These are phyloP conservation scores for Fraxinus baroniana DNA, from an alignment of 305 asterid genomes.

Conservation along the genomic window DNA sequence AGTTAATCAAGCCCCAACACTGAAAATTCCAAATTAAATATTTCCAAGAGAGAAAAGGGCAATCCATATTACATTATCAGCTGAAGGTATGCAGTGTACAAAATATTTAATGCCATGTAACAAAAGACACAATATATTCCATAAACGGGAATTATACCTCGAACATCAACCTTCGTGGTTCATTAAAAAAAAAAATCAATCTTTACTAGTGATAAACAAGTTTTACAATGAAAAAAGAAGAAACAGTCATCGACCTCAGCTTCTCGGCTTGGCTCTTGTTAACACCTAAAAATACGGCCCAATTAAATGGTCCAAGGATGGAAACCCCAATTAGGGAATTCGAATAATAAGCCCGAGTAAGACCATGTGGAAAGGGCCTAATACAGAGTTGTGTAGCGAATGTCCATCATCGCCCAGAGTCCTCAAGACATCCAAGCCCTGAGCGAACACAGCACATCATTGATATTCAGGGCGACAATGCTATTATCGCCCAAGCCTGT, in stretches of 20 bases:
- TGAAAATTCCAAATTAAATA: background rate
- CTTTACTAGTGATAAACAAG: background rate
- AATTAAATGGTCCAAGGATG: too few relatives aligned
- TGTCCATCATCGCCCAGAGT: too few relatives aligned
- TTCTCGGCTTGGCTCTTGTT: slow-evolving; percentile 28
- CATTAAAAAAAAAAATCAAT: background rate
- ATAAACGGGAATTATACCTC: background rate
- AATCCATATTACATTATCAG: background rate
- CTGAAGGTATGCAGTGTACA: background rate
- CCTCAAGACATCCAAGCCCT: too few relatives aligned
- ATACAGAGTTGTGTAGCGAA: too few relatives aligned
- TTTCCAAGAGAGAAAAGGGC: background rate
- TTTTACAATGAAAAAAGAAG: background rate
- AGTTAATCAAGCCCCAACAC: background rate
- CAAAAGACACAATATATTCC: background rate
- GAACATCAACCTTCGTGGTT: background rate
- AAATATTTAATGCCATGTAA: background rate
- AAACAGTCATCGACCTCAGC: background rate
- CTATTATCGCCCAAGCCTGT: too few relatives aligned
- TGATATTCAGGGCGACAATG: too few relatives aligned
- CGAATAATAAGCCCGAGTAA: too few relatives aligned
- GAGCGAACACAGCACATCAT: too few relatives aligned
- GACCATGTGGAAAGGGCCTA: too few relatives aligned
- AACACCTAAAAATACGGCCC: too few relatives aligned
- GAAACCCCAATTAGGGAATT: too few relatives aligned